Conservation (phyloP, 306 rosid species). For the Prosopis cineraria region DNA sequence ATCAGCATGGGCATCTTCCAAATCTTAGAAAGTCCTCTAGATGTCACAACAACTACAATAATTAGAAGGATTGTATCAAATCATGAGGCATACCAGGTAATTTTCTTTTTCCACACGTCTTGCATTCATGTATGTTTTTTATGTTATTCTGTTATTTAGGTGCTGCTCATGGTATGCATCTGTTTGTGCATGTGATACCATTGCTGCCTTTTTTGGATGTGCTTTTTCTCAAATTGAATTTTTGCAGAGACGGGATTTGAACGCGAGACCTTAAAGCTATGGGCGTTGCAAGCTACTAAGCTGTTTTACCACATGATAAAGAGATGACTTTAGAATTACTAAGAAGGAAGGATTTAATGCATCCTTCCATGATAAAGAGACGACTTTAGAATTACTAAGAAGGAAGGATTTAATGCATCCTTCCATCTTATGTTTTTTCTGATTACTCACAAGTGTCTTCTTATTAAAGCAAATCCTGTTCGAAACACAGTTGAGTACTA, state of each 20-base stretch:
- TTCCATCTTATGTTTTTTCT: no score
- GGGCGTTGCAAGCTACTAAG: neutral
- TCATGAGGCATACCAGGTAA: slow-evolving; percentile 94
- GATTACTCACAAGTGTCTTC: no score
- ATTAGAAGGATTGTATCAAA: slow-evolving; percentile 85
- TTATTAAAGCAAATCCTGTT: no score
- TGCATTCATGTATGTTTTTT: neutral
- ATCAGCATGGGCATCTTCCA: slow-evolving; percentile 79
- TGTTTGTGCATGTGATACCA: neutral
- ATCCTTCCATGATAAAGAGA: no score
- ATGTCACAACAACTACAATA: slow-evolving; percentile 85
- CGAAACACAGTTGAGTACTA: no score
- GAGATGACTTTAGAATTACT: neutral
- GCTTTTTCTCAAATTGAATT: neutral
- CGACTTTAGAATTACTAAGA: no score
- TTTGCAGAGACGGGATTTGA: neutral
- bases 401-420: no score
- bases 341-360: neutral
- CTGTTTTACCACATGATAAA: neutral
- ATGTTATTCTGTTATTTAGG: neutral
- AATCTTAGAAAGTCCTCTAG: slow-evolving; percentile 58
- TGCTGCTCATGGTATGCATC: neutral
- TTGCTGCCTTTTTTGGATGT: neutral
- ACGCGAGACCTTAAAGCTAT: neutral
- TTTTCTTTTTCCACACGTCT: neutral